phyloP scores from a whole-genome alignment of 441 rosid genomes.

The Jatropha multifida region DNA sequence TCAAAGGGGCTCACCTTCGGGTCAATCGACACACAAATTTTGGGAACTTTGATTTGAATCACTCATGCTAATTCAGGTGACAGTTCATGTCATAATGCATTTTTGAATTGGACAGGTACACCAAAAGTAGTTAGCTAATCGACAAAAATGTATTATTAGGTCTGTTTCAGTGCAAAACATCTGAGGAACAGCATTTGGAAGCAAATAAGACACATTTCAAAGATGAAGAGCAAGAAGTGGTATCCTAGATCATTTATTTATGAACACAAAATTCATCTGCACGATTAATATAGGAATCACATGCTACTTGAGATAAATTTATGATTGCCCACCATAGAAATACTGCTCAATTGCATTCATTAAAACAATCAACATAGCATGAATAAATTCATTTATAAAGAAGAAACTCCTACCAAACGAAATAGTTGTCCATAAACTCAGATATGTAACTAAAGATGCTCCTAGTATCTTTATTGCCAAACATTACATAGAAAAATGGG shows the following conservation, averaged over 20 bases:
- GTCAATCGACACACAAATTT: neutral
- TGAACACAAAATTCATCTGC: neutral
- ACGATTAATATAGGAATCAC: neutral
- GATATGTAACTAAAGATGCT: conserved; percentile 2
- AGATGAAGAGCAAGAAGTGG: neutral
- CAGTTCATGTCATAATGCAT: neutral
- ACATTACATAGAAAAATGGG: neutral
- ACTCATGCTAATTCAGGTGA: neutral
- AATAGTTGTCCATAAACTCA: conserved; percentile 7
- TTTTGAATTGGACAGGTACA: neutral
- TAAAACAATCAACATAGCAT: neutral
- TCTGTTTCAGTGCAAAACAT: neutral
- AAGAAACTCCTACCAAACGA: conserved; percentile 10
- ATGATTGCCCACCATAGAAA: neutral
- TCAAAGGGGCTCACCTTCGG: neutral
- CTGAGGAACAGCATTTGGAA: neutral
- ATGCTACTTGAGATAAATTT: neutral
- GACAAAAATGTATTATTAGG: neutral
- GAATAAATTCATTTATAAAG: neutral
- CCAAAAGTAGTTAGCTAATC: neutral
- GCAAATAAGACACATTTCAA: neutral
- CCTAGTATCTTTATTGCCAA: conserved; percentile 11
- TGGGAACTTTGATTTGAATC: neutral
- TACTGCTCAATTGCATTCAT: neutral
- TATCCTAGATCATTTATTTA: neutral